Percentiles rank a stretch among this genome's conserved stretches.
Conservation (phyloP, 176 grass and related monocot species). For the Raddia distichophylla region DNA sequence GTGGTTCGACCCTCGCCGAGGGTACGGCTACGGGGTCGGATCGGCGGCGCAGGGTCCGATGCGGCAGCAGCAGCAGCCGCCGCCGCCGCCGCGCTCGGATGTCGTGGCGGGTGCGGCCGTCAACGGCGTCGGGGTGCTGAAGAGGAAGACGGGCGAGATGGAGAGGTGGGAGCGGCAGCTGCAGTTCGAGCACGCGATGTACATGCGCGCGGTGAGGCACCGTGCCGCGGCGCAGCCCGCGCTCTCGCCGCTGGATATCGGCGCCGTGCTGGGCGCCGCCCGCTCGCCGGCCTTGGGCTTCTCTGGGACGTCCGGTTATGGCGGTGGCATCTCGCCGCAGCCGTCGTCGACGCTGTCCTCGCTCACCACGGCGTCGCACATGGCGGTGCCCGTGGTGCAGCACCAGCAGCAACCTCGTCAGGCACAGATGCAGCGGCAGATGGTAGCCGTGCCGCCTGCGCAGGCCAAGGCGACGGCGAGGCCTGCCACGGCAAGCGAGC, state of each 20-base stretch:
- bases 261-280: neutral
- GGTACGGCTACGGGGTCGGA: conserved; percentile 46
- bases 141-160: conserved; percentile 58
- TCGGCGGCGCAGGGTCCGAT: conserved; percentile 33
- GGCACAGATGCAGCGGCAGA: conserved; percentile 20
- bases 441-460: neutral
- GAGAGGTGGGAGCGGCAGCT: conserved; percentile 53
- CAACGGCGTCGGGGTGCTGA: conserved; percentile 38
- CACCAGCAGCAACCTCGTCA: neutral
- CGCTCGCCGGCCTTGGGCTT: conserved; percentile 15
- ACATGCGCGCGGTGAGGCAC: conserved; percentile 64
- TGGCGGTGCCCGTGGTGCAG: conserved; percentile 12
- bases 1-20: conserved; percentile 52
- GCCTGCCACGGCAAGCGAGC: conserved; percentile 29
- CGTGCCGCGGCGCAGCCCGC: conserved; percentile 33
- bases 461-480: neutral
- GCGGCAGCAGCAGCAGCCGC: conserved; percentile 16
- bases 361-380: conserved; percentile 43
- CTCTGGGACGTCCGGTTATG: conserved; percentile 21
- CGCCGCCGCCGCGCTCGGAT: conserved; percentile 35
- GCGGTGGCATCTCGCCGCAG: conserved; percentile 30
- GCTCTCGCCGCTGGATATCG: conserved; percentile 22
- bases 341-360: conserved; percentile 47
- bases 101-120: neutral
- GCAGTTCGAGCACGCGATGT: conserved; percentile 51